Base-by-base conservation (phyloP, 208 protist species). In the Wallacemonas sp. region DNA sequence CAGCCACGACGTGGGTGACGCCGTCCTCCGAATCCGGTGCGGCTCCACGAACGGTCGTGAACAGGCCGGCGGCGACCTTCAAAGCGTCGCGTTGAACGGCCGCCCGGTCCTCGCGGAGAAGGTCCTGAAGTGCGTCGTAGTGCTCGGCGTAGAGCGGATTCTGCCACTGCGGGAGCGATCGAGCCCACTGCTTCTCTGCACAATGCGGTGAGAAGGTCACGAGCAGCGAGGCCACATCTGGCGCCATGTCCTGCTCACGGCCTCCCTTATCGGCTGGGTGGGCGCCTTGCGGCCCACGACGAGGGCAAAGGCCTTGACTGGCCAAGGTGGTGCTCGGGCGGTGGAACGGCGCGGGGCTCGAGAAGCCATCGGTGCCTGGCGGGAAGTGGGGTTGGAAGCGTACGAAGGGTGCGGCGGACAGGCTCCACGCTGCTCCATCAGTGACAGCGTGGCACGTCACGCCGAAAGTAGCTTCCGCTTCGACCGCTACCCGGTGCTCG, bases 331-430 rank as follows among this genome's bases (percentile, higher is more conserved):
- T 9, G 17, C 9, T 11, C 17, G 46, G 46, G 15, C 46, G n/a
- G 30, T 58, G 51, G 24, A 58, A 58, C 26, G 56, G 56, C 28
- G 56, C 56, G 1, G 56, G 56, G 12, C 34, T 62, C 6, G 56
- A 47, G 22, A 22, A 47, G 36, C 56, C 56, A 53, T 93, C 83
- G 19, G 72, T 76, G 30, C 86, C 86, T 2, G 77, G 80, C 1
- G 86, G 86, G 42, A 85, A 93, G 55, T 70, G 72, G 21, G 72
- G 49, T 30, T 79, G 74, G 34, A 72, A 92, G 1, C 81, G 75
- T 19, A 14, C 33, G 38, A 67, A 75, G 1, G 73, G 72, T 2
- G 74, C 68, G 2, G 82, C 66, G 0, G 86, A 75, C 15, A 89
- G 56, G 19, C 60, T 47, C 64, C 86, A 72, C n/a, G n/a, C n/a